A percentile compares a stretch with the other conserved stretches of the same genome.
Evolutionary conservation across 2,329 filamentous ascomycete genomes (phyloP).

Genomic region (Cytospora leucostoma): DNA sequence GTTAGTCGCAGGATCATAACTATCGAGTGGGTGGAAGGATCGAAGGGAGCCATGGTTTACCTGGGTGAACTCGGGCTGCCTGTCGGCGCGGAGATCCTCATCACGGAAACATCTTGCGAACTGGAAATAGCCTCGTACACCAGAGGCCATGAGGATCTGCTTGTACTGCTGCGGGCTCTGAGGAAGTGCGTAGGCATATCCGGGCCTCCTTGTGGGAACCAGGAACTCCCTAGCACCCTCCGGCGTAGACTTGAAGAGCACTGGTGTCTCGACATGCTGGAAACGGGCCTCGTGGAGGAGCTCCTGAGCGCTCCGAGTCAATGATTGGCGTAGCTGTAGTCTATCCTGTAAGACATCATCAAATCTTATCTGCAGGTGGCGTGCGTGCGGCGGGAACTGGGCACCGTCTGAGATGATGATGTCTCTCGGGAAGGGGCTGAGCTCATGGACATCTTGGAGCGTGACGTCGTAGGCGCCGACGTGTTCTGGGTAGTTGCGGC

Average conservation of each 20-base stretch:
- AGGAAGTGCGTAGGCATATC: constrained; percentile 83
- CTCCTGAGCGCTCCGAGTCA: constrained; percentile 53
- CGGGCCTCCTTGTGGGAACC: constrained; percentile 78
- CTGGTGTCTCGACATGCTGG: constrained; percentile 83
- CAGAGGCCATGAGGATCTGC: constrained; percentile 93
- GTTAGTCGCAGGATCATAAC: not conserved
- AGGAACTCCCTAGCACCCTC: constrained; percentile 95
- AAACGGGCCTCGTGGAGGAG: constrained; percentile 62
- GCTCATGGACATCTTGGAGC: constrained; percentile 61
- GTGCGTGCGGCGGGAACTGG: constrained; percentile 70
- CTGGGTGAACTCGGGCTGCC: constrained; percentile 96
- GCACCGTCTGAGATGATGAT: constrained; percentile 76
- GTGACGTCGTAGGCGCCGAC: constrained; percentile 53
- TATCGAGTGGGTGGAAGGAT: not conserved
- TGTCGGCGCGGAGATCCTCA: constrained; percentile 87
- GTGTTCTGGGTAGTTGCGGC: constrained; percentile 28
- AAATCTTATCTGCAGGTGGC: constrained; percentile 84
- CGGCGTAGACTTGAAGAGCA: constrained; percentile 96
- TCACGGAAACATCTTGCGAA: constrained; percentile 95
- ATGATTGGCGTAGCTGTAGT: constrained; percentile 67
- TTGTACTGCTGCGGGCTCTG: constrained; percentile 99
- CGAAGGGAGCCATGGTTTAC: constrained; percentile 41
- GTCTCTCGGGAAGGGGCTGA: constrained; percentile 74
- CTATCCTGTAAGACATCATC: constrained; percentile 66
- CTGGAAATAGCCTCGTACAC: constrained; percentile 81